phyloP scores from a whole-genome alignment of 208 protist species.

The Crithidia mellificae region DNA sequence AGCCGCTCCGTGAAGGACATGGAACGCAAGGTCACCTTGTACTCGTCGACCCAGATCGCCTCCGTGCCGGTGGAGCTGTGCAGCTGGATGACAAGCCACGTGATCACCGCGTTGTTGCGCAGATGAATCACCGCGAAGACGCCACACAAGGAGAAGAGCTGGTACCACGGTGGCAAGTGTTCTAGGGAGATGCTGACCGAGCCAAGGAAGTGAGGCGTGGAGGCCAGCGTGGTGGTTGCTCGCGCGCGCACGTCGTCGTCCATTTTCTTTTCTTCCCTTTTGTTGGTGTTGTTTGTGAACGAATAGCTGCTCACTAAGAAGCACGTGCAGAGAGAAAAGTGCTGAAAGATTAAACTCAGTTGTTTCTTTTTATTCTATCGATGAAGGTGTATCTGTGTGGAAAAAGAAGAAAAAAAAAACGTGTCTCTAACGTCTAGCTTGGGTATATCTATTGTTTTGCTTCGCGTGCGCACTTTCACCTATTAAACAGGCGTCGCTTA shows the following conservation, averaged over 20 bases:
- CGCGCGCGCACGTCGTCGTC: neutral
- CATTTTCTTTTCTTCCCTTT: conserved; percentile 10
- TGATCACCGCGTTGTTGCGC: conserved; percentile 67
- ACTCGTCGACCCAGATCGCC: conserved; percentile 69
- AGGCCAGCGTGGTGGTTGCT: conserved; percentile 1
- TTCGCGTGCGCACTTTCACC: no score
- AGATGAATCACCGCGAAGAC: conserved; percentile 77
- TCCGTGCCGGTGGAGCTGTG: conserved; percentile 84
- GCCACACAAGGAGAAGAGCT: conserved; percentile 58
- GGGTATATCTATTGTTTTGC: no score
- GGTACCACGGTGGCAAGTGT: conserved; percentile 84
- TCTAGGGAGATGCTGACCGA: conserved; percentile 71
- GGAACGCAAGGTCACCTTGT: conserved; percentile 63
- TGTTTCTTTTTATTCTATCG: conserved; percentile 6
- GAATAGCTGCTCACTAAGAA: neutral
- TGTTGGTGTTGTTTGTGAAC: no score
- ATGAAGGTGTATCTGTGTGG: neutral
- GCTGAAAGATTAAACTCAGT: neutral
- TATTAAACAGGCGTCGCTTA: no score
- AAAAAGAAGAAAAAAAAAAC: neutral
- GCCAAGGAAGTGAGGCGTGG: conserved; percentile 54
- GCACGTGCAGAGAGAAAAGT: conserved; percentile 5
- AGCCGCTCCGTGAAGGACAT: conserved; percentile 88
- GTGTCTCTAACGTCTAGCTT: neutral
- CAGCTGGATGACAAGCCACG: conserved; percentile 71